Evolutionary conservation across 345 rosid species (phyloP), one percentile per base, ranked within the genome.

Genomic region (Gossypium stocksii): DNA sequence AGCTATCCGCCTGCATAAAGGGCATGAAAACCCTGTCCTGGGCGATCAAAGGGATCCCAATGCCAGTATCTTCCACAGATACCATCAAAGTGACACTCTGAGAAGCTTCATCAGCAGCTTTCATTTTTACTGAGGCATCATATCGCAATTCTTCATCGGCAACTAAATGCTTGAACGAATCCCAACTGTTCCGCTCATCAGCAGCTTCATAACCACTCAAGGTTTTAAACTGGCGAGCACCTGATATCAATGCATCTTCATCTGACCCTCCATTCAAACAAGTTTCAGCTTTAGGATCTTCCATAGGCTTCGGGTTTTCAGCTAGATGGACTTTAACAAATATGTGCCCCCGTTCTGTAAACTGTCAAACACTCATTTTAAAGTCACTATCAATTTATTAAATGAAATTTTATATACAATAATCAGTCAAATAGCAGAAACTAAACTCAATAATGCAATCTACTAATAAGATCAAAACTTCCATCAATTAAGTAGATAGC

Each of bases 1-100:
- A 95, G 82, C 98, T 93, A 74, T 93, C 99, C 17, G 98, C 99
- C 85, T 95, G 99, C 93, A 95, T 86, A 76, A 95, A 95, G 29
- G 99, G 99, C 88, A 82, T 89, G 80, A 95, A 95, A 45, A 95
- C 94, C 23, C 96, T 91, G 25, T 88, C 90, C 73, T 95, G 99
- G 17, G 98, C 99, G 16, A 51, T 66, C 56, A 90, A 77, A 25
- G 99, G 99, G 77, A 95, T 93, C 43, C 99, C 99, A 2, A 91
- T 91, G 44, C 99, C 99, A 0, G 98, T 95, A 86, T 95, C 99
- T 86, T 95, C 99, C 74, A 95, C 94, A 14, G 87, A 86, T 34
- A 91, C 90, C 85, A 89, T 83, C 69, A 95, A 80, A 45, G 93
- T 86, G 41, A 90, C 88, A 63, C 72, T 83, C 62, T 83, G 83